Evolutionary conservation across 768 basidiomycete genomes (phyloP).

Genomic region (Trichaptum fuscoviolaceum): DNA sequence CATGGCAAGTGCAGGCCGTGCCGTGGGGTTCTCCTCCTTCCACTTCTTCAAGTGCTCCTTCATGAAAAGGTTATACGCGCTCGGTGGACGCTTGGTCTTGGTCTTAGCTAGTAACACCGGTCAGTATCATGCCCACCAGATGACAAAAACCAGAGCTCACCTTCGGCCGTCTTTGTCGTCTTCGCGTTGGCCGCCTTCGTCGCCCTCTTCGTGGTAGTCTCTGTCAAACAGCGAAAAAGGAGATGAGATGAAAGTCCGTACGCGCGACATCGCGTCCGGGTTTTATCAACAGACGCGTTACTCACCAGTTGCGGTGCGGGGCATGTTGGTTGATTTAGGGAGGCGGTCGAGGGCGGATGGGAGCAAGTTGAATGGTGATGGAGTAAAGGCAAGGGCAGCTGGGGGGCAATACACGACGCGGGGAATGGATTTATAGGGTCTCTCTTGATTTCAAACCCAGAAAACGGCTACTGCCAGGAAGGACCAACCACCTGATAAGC

Average conservation of each 20-base stretch:
- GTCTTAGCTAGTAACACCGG: conserved; percentile 26
- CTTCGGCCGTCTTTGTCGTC: conserved; percentile 30
- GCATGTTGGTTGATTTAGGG: conserved; percentile 31
- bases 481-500: background rate
- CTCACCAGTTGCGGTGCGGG: conserved; percentile 46
- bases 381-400: conserved; percentile 1
- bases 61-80: conserved; percentile 55
- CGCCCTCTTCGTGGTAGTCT: conserved; percentile 50
- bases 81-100: conserved; percentile 53
- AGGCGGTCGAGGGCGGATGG: conserved; percentile 10
- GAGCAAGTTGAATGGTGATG: background rate
- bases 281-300: conserved; percentile 5
- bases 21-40: conserved; percentile 47
- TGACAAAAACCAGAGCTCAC: conserved; percentile 19
- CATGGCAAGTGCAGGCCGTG: conserved; percentile 52
- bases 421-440: conserved; percentile 1
- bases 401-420: background rate
- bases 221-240: conserved; percentile 27
- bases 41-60: conserved; percentile 52
- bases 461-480: background rate
- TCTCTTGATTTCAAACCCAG: background rate
- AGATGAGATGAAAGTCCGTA: background rate
- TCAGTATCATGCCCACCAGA: background rate
- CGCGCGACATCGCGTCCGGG: background rate
- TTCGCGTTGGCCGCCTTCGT: conserved; percentile 47